These are phyloP conservation scores for Backusella mclennaniae DNA, from an alignment of 192 early-diverging fungal species.

Conservation along the genomic window DNA sequence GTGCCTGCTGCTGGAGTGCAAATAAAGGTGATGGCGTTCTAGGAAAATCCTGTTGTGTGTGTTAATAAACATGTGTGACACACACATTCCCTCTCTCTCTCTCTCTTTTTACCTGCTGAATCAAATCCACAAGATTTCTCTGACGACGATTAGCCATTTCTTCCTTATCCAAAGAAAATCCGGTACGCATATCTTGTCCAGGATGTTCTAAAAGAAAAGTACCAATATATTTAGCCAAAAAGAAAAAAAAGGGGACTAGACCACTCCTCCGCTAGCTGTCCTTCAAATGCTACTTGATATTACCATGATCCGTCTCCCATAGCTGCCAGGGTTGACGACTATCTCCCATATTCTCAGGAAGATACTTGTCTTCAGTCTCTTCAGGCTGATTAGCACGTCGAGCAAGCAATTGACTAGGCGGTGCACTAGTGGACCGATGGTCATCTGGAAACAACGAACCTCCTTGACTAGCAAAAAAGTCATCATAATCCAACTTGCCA, in stretches of 20 bases:
- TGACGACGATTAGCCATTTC: conserved; percentile 12
- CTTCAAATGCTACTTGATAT: not conserved
- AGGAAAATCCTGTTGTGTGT: conserved; percentile 43
- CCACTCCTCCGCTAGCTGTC: too few species aligned
- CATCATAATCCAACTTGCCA: conserved; percentile 48
- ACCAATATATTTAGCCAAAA: not conserved
- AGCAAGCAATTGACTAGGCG: conserved; percentile 49
- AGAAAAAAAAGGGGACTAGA: not conserved
- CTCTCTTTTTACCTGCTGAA: conserved; percentile 30
- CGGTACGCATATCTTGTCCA: conserved; percentile 17
- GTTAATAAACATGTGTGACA: too few species aligned
- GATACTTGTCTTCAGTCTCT: conserved; percentile 10
- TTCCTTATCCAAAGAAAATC: conserved; percentile 19
- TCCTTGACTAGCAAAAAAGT: conserved; percentile 2
- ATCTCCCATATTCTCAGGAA: not conserved
- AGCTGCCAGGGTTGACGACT: conserved; percentile 19
- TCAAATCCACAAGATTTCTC: conserved; percentile 33
- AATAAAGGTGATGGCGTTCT: conserved; percentile 54
- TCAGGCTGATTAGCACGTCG: not conserved
- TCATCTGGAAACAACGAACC: conserved; percentile 41
- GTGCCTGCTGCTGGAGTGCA: conserved; percentile 44
- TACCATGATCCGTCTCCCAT: conserved; percentile 18
- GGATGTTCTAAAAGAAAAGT: not conserved
- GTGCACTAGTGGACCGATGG: conserved; percentile 70
- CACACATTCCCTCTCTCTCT: not conserved